Base-by-base conservation (phyloP, 768 basidiomycete genomes). In the Boletus speciosus region DNA sequence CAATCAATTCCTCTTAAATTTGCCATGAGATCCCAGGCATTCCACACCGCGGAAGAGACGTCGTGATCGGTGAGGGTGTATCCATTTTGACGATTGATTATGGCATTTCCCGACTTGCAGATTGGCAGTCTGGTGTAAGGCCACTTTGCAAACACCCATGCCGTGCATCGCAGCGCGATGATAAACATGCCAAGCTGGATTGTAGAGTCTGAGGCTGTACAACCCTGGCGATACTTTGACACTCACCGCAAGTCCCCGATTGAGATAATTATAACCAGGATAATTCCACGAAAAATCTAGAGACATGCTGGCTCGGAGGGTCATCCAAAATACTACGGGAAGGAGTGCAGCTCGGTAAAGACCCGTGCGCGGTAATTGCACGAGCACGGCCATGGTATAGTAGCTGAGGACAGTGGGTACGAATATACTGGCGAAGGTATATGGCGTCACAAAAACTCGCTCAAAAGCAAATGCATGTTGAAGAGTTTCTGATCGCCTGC, bases 341-440 rank as follows among this genome's bases (percentile, higher is more conserved):
- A 84, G 72, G 35, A 84, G 56, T 12, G 78, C 76, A 31, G 76
- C 54, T 44, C 81, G 78, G 52, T 78, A 64, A 4, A 68, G 46
- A 43, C 69, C 65, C 1, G 82, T 81, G 32, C 66, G 66, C 0
- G 78, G 78, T 11, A 77, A 62, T 37, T 81, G 70, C 7, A 83
- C 79, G 45, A 86, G 73, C 32, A 81, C 64, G 14, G 83, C 82
- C 49, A 79, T 78, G 11, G 61, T 66, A 70, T 80, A 82, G 66
- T 79, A 82, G 53, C 71, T 71, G 25, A 78, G 51, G 1, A 80
- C 19, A 11, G 75, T 66, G 1, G 79, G 80, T 14, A 78, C 27
- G 34, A 82, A 55, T 46, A 73, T 66, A 10, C 70, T 70, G 15
- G 49, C 31, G 63, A 60, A 59, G 74, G 74, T 27, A 71, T 67